A percentile compares a stretch with the other conserved stretches of the same genome.
phyloP scores from a whole-genome alignment of 768 basidiomycete genomes.

The Lentinula sp. region DNA sequence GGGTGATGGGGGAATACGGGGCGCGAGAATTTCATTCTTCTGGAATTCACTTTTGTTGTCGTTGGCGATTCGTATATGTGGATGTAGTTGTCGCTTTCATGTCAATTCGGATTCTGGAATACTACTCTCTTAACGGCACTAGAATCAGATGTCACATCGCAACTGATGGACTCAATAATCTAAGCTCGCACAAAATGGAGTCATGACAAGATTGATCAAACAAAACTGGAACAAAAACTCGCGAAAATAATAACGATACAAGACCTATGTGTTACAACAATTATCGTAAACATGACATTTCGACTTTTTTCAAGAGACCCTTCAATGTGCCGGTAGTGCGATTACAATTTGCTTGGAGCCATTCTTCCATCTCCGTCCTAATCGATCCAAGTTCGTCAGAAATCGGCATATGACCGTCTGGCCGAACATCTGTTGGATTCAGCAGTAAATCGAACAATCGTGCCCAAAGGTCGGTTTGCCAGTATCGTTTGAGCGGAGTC shows the following conservation, averaged over 20 bases:
- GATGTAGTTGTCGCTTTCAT: not conserved
- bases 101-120: constrained; percentile 23
- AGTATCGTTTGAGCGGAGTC: constrained; percentile 87
- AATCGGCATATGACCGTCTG: constrained; percentile 63
- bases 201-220: no score
- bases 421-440: constrained; percentile 63
- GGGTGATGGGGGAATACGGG: not conserved
- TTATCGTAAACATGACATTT: constrained; percentile 37
- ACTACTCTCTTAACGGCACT: constrained; percentile 12
- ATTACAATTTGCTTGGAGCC: constrained; percentile 84
- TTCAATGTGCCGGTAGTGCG: constrained; percentile 77
- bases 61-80: not conserved
- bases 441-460: constrained; percentile 79
- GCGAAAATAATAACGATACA: not conserved
- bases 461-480: constrained; percentile 88
- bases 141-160: no score
- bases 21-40: not conserved
- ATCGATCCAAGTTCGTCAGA: constrained; percentile 58
- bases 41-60: not conserved
- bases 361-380: constrained; percentile 78
- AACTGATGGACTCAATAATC: no score
- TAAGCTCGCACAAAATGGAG: no score
- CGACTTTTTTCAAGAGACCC: constrained; percentile 78
- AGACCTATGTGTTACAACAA: not conserved
- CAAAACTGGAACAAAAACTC: no score